Evolutionary conservation across 306 rosid genomes (phyloP), one percentile per base, ranked within the genome.

Genomic region (Cajanus cajan): DNA sequence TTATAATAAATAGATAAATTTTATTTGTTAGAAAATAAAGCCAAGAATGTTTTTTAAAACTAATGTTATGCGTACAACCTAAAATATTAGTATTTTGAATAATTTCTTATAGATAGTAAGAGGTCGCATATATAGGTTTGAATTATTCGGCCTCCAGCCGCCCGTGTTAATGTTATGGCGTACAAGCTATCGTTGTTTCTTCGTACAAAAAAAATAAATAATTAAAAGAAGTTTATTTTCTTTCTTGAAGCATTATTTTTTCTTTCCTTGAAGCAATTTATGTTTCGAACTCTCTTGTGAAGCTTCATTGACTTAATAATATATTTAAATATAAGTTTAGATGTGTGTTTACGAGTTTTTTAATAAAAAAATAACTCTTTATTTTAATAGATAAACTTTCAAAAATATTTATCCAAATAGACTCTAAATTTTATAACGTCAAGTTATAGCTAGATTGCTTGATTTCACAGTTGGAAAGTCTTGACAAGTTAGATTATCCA

Each of bases 211-310:
- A 28, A 28, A 28, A 28, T 3, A 28, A 28, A 28, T 28, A 28
- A 28, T 28, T 28, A 3, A 28, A 28, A 28, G 55, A 68, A 9
- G 37, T 10, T 47, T 47, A 25, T 47, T 54, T 54, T 33, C 10
- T 71, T 71, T 9, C 77, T 55, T 73, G 41, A 73, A 73, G 68
- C 78, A 57, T 19, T 21, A 54, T 21, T 8, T n/a, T n/a, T n/a
- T n/a, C n/a, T n/a, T 18, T 22, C 8, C 62, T 3, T 19, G 13
- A 19, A 57, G 64, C 64, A 57, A 57, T 57, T 57, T 0, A 22
- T 55, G 34, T 9, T 22, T 55, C n/a, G 7, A 55, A 10, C 34
- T 55, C 63, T 55, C 63, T 55, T 55, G 22, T 55, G 63, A 55
- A 55, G 34, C n/a, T 55, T 21, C 63, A 21, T 24, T 22, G 9